A percentile compares a stretch with the other conserved stretches of the same genome.
phyloP scores from a whole-genome alignment of 2,329 filamentous ascomycete genomes.

The Teratosphaeria destructans region DNA sequence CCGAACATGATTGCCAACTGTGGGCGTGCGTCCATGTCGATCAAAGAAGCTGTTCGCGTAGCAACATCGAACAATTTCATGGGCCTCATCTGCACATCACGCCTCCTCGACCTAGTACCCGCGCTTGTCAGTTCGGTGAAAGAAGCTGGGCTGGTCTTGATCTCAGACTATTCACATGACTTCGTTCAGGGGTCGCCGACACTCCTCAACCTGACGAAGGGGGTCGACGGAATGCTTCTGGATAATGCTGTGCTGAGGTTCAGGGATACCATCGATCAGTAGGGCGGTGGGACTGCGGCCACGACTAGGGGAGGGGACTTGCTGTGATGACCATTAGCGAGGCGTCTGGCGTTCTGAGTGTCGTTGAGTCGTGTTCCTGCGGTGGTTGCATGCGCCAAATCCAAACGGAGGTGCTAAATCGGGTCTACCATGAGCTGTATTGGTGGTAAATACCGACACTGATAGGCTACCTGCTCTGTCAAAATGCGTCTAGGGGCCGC shows the following conservation, averaged over 20 bases:
- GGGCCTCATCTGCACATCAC: slow-evolving; percentile 84
- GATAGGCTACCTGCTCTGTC: too few relatives aligned
- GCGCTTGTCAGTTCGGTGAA: slow-evolving; percentile 89
- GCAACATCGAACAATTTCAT: slow-evolving; percentile 96
- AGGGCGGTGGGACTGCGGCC: neutral
- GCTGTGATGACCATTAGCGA: neutral
- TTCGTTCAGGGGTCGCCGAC: slow-evolving; percentile 30
- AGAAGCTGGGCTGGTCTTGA: slow-evolving; percentile 70
- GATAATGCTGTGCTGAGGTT: slow-evolving; percentile 82
- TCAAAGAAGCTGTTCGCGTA: slow-evolving; percentile 89
- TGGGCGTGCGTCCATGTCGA: slow-evolving; percentile 66
- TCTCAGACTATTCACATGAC: slow-evolving; percentile 60
- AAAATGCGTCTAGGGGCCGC: too few relatives aligned
- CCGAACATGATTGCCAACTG: slow-evolving; percentile 42
- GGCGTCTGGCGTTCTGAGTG: slow-evolving; percentile 1
- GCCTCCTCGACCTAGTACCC: slow-evolving; percentile 82
- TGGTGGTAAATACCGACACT: too few relatives aligned
- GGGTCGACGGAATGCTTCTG: slow-evolving; percentile 78
- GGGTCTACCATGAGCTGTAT: neutral
- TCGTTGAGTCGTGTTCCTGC: neutral
- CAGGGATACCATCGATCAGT: slow-evolving; percentile 65
- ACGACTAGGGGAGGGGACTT: neutral
- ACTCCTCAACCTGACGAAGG: slow-evolving; percentile 56
- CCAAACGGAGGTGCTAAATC: neutral
- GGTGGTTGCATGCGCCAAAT: neutral